phyloP scores from a whole-genome alignment of 305 asterid genomes.

The Fraxinus paxiana region DNA sequence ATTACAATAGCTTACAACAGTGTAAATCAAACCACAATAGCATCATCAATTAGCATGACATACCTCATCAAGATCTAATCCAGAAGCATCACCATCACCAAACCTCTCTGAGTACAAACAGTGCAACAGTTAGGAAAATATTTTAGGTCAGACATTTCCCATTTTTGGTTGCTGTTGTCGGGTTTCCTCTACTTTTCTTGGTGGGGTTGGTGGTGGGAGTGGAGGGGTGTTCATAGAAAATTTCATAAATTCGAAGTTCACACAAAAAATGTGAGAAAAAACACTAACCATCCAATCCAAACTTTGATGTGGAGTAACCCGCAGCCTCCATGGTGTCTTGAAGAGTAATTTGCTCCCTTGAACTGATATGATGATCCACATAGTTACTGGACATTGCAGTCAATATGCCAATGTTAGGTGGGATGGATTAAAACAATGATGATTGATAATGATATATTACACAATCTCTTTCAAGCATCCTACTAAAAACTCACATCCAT shows the following conservation, averaged over 20 bases:
- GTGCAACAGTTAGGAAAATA: conserved; percentile 19
- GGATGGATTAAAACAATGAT: conserved; percentile 6
- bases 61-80: conserved; percentile 97
- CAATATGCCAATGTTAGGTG: neutral
- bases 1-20: neutral
- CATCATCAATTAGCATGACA: neutral
- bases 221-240: neutral
- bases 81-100: conserved; percentile 92
- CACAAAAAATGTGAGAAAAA: neutral
- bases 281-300: conserved; percentile 89
- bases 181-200: neutral
- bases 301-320: conserved; percentile 77
- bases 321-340: conserved; percentile 92
- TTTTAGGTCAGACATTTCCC: neutral
- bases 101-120: conserved; percentile 76
- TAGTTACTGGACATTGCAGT: conserved; percentile 63
- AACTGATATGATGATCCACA: conserved; percentile 93
- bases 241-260: neutral
- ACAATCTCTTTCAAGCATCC: conserved; percentile 4
- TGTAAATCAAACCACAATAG: neutral
- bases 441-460: neutral
- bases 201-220: neutral
- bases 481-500: neutral
- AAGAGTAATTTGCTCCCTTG: conserved; percentile 96
- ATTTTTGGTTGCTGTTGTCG: neutral